Evolutionary conservation across 2,329 filamentous ascomycete species (phyloP).

Genomic region (Cryoendolithus antarcticus): DNA sequence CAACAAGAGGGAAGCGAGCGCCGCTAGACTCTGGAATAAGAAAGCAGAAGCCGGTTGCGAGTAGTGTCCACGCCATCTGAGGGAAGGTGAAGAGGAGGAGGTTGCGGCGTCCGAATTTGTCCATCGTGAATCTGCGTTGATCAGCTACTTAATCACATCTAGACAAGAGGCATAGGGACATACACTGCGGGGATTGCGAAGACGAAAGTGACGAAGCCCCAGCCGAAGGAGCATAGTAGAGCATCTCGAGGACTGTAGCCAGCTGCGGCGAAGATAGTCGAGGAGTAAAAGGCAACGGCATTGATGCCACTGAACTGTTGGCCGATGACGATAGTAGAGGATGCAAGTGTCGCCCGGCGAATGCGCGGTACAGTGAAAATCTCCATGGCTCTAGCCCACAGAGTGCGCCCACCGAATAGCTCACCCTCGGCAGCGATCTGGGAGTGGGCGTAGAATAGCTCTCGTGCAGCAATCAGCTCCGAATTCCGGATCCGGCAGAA

Average conservation of each 20-base stretch:
- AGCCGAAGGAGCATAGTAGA: conserved; percentile 44
- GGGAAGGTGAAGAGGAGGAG: conserved; percentile 31
- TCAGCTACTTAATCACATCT: conserved; percentile 15
- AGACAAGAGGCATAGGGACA: conserved; percentile 5
- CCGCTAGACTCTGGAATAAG: conserved; percentile 16
- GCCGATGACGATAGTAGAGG: conserved; percentile 10
- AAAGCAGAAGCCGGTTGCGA: conserved; percentile 31
- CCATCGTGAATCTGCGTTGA: conserved; percentile 28
- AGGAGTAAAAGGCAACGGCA: conserved; percentile 27
- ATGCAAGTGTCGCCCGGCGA: conserved; percentile 12
- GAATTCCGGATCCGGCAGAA: conserved; percentile 26
- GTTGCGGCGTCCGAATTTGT: conserved; percentile 29
- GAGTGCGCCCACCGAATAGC: conserved; percentile 6
- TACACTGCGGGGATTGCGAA: conserved; percentile 48
- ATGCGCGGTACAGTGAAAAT: conserved; percentile 16
- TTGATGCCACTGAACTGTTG: conserved; percentile 17
- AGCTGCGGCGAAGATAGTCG: conserved; percentile 21
- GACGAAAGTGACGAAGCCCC: conserved; percentile 46
- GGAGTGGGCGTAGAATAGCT: conserved; percentile 18
- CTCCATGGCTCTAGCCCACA: conserved; percentile 2
- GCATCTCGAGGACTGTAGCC: conserved; percentile 30
- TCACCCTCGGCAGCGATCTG: conserved; percentile 15
- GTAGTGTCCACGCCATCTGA: conserved; percentile 35
- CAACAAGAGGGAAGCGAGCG: conserved; percentile 22
- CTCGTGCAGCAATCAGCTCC: conserved; percentile 19